These are phyloP conservation scores for Coriaria nepalensis DNA, from an alignment of 306 rosid genomes.

Conservation along the genomic window DNA sequence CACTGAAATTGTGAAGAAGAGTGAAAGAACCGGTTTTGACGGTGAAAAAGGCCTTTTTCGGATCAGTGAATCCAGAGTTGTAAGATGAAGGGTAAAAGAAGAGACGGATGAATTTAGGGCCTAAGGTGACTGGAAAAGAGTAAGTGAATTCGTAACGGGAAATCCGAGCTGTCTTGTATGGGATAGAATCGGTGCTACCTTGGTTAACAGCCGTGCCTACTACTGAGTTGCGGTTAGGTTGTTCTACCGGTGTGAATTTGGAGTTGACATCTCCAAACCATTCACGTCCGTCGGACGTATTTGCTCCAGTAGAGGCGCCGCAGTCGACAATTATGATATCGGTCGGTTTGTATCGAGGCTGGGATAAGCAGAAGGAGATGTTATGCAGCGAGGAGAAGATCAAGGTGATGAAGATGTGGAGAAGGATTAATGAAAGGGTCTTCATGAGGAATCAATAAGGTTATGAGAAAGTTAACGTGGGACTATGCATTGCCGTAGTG, in stretches of 20 bases:
- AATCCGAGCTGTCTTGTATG: conserved; percentile 15
- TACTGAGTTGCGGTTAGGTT: background rate
- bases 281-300: background rate
- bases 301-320: background rate
- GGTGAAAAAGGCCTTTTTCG: conserved; percentile 26
- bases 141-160: conserved; percentile 33
- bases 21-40: conserved; percentile 38
- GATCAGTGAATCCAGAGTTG: background rate
- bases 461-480: no score
- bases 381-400: rapidly evolving
- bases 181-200: background rate
- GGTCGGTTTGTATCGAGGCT: background rate
- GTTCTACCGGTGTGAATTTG: background rate
- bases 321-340: conserved; percentile 12
- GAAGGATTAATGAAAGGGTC: no score
- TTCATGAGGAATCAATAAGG: no score
- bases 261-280: conserved; percentile 19
- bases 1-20: conserved; percentile 33
- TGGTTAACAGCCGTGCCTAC: background rate
- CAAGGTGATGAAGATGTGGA: no score
- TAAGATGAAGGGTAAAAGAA: conserved; percentile 24
- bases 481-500: no score
- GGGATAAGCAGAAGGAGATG: background rate
- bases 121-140: conserved; percentile 23
- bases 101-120: conserved; percentile 38